A percentile compares a stretch with the other conserved stretches of the same genome.
Evolutionary conservation across 192 early-diverging fungal species (phyloP).

Genomic region (Coemansia sp.): DNA sequence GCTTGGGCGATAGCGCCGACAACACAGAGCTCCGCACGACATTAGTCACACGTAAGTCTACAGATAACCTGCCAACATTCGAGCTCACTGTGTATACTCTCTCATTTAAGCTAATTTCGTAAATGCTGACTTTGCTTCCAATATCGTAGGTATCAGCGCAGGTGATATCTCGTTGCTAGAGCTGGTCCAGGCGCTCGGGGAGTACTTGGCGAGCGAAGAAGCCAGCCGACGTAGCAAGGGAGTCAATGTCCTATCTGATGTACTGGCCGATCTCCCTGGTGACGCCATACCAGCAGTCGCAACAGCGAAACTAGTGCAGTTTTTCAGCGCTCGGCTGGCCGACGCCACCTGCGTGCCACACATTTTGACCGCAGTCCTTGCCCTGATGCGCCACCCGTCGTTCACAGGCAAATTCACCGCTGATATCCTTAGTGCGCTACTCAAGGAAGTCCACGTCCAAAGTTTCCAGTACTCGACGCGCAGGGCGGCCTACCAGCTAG

Average conservation of each 20-base stretch:
- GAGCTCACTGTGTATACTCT: neutral
- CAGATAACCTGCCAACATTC: neutral
- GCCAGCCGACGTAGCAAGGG: slow-evolving; percentile 86
- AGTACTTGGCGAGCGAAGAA: slow-evolving; percentile 77
- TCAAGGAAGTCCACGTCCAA: slow-evolving; percentile 87
- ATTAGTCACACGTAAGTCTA: slow-evolving; percentile 29
- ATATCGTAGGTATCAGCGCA: slow-evolving; percentile 31
- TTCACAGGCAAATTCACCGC: slow-evolving; percentile 62
- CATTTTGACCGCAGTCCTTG: slow-evolving; percentile 63
- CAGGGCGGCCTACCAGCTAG: slow-evolving; percentile 69
- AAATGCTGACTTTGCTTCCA: neutral
- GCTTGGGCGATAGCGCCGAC: slow-evolving; percentile 46
- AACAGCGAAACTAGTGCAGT: slow-evolving; percentile 64
- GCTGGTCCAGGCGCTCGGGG: slow-evolving; percentile 79
- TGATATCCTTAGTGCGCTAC: slow-evolving; percentile 61
- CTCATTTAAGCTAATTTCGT: neutral
- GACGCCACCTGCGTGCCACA: slow-evolving; percentile 72
- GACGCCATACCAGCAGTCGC: slow-evolving; percentile 38
- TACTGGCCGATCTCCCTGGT: slow-evolving; percentile 55
- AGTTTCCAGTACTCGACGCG: slow-evolving; percentile 86
- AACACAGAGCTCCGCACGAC: slow-evolving; percentile 37
- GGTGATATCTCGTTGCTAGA: slow-evolving; percentile 66
- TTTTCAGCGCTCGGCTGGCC: slow-evolving; percentile 73
- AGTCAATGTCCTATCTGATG: slow-evolving; percentile 65
- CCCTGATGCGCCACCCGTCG: slow-evolving; percentile 62